A percentile compares a stretch with the other conserved stretches of the same genome.
These are phyloP conservation scores for Aureobasidium pullulans DNA, from an alignment of 2,329 filamentous ascomycete genomes.

Conservation along the genomic window DNA sequence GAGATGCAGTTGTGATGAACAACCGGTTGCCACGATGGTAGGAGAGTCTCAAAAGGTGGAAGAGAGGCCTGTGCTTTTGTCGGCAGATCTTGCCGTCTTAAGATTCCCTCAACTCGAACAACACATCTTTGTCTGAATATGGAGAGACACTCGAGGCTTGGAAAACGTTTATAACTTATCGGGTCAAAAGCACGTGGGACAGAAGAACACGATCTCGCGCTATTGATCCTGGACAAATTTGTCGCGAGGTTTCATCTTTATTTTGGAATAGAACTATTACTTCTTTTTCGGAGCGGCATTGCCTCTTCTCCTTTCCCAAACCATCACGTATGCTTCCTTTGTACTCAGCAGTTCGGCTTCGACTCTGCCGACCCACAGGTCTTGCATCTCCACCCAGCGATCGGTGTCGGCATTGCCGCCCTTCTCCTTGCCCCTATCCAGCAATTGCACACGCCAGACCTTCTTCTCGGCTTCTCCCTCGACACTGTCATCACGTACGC, in stretches of 20 bases:
- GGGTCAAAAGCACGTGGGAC: too few species aligned
- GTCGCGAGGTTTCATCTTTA: background rate
- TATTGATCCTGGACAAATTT: too few species aligned
- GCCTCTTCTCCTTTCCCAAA: constrained; percentile 79
- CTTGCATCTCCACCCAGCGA: constrained; percentile 90
- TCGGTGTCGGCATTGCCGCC: constrained; percentile 34
- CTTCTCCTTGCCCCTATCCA: constrained; percentile 50
- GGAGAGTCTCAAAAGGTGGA: background rate
- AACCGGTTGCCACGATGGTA: background rate
- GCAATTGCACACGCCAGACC: constrained; percentile 88
- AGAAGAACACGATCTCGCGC: too few species aligned
- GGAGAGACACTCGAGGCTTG: too few species aligned
- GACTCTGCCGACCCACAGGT: constrained; percentile 84
- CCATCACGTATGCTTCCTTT: constrained; percentile 89
- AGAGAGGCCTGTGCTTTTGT: constrained; percentile 2
- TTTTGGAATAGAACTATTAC: background rate
- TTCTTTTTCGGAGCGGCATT: constrained; percentile 14
- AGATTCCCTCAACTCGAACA: too few species aligned
- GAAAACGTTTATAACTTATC: too few species aligned
- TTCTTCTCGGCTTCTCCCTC: constrained; percentile 88
- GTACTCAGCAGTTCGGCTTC: constrained; percentile 85
- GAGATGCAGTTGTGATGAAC: background rate
- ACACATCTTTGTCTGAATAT: too few species aligned
- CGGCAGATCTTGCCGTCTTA: constrained; percentile 4
- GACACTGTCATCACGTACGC: constrained; percentile 69